Percentiles rank a stretch among this genome's conserved stretches.
Evolutionary conservation across 2,329 filamentous ascomycete species (phyloP).

Genomic region (Penicillium nordicum): DNA sequence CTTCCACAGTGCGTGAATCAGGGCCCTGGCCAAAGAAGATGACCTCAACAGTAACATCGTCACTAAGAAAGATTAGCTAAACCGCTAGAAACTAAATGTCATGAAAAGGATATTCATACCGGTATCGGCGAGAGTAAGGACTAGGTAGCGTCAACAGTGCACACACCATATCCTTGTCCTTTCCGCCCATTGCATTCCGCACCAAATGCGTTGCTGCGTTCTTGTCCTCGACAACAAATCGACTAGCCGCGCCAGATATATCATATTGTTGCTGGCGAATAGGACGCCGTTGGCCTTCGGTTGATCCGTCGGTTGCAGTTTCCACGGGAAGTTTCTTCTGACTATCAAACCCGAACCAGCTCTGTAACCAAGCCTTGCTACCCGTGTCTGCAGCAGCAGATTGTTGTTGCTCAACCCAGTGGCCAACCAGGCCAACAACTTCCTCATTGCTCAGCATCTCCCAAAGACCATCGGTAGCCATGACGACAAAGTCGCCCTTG

Average conservation of each 20-base stretch:
- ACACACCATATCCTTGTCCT: slow-evolving; percentile 88
- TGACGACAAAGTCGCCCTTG: slow-evolving; percentile 89
- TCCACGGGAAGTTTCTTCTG: slow-evolving; percentile 70
- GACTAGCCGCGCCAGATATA: slow-evolving; percentile 62
- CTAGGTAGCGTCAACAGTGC: slow-evolving; percentile 86
- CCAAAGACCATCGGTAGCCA: slow-evolving; percentile 96
- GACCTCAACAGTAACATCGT: slow-evolving; percentile 95
- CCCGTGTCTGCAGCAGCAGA: slow-evolving; percentile 29
- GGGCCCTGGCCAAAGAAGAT: slow-evolving; percentile 91
- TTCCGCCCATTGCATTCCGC: slow-evolving; percentile 89
- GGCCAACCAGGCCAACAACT: slow-evolving; percentile 90
- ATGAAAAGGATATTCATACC: slow-evolving; percentile 54
- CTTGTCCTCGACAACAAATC: slow-evolving; percentile 93
- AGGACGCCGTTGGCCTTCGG: slow-evolving; percentile 71
- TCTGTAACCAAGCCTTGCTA: slow-evolving; percentile 63
- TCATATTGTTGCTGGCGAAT: slow-evolving; percentile 92
- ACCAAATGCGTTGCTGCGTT: slow-evolving; percentile 96
- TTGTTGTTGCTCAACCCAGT: slow-evolving; percentile 84
- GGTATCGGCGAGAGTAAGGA: slow-evolving; percentile 85
- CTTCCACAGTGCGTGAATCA: slow-evolving; percentile 70
- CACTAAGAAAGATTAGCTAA: slow-evolving; percentile 52
- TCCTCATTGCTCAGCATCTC: slow-evolving; percentile 99
- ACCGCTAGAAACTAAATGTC: not conserved
- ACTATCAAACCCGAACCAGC: slow-evolving; percentile 60
- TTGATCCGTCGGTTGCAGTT: slow-evolving; percentile 47